Percentiles rank a stretch among this genome's conserved stretches.
Conservation (phyloP, 768 basidiomycete genomes). For the Tricholoma hemisulphureum region DNA sequence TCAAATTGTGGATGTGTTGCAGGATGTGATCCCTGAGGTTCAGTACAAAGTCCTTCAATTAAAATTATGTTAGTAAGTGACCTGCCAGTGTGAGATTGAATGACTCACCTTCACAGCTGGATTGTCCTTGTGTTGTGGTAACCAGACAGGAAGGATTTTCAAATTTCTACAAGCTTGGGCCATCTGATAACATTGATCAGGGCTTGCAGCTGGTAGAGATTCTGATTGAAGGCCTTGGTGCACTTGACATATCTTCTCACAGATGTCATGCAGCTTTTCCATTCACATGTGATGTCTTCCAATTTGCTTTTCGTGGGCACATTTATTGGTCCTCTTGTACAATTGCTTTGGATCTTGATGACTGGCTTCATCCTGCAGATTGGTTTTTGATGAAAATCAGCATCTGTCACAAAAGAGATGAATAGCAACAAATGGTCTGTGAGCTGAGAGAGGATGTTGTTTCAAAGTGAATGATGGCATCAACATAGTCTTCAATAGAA, state of each 20-base stretch:
- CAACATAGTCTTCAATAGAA: constrained; percentile 25
- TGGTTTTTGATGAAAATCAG: neutral
- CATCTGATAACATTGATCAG: no score
- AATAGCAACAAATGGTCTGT: constrained; percentile 23
- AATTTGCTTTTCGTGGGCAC: constrained; percentile 21
- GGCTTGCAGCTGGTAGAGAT: no score
- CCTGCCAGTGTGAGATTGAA: neutral
- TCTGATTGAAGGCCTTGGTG: neutral
- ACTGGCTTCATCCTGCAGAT: constrained; percentile 34
- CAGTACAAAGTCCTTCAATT: constrained; percentile 12
- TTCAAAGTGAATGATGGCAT: constrained; percentile 21
- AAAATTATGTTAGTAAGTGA: constrained; percentile 2
- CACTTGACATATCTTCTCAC: neutral
- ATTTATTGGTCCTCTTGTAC: constrained; percentile 34
- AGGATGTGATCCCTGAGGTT: constrained; percentile 24
- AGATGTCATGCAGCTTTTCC: constrained; percentile 4
- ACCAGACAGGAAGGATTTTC: neutral
- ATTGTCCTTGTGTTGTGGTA: neutral
- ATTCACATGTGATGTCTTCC: constrained; percentile 8
- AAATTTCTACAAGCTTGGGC: neutral
- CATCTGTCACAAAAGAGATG: neutral
- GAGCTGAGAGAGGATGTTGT: constrained; percentile 34
- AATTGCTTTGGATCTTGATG: constrained; percentile 34
- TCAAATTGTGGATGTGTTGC: no score
- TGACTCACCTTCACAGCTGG: no score